phyloP scores from a whole-genome alignment of 2,329 filamentous ascomycete genomes.

The Fusarium begoniae region DNA sequence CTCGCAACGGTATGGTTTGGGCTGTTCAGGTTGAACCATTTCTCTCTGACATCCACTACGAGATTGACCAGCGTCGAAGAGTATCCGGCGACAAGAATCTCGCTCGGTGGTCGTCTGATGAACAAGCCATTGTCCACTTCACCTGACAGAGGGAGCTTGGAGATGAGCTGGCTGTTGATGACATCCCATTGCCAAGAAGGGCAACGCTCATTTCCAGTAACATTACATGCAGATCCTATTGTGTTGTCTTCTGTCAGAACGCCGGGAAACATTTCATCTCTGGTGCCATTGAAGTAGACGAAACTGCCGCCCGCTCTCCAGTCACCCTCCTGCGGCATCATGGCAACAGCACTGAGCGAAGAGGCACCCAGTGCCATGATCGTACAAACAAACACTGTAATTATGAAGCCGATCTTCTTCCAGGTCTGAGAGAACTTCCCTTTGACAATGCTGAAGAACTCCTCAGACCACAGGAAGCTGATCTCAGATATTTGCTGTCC shows the following conservation, averaged over 20 bases:
- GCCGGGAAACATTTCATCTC: constrained; percentile 18
- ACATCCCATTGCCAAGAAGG: constrained; percentile 38
- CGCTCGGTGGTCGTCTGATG: constrained; percentile 15
- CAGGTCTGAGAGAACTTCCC: constrained; percentile 28
- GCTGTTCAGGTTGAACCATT: constrained; percentile 20
- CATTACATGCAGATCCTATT: background rate
- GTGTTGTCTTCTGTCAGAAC: constrained; percentile 17
- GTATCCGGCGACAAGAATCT: constrained; percentile 19
- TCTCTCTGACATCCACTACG: constrained; percentile 26
- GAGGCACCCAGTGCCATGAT: constrained; percentile 31
- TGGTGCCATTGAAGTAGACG: constrained; percentile 27
- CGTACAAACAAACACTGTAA: constrained; percentile 18
- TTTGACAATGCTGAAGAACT: constrained; percentile 28
- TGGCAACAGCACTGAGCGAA: constrained; percentile 34
- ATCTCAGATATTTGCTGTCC: constrained; percentile 34
- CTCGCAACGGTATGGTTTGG: constrained; percentile 30
- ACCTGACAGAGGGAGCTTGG: constrained; percentile 22
- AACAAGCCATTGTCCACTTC: constrained; percentile 23
- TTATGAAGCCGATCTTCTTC: constrained; percentile 32
- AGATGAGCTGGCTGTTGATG: constrained; percentile 28
- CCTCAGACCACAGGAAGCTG: constrained; percentile 35
- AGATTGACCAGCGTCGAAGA: constrained; percentile 20
- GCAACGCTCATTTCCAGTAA: constrained; percentile 23
- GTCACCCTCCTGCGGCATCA: constrained; percentile 36
- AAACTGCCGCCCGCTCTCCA: constrained; percentile 32